A percentile compares a stretch with the other conserved stretches of the same genome.
Evolutionary conservation across 2,329 filamentous ascomycete genomes (phyloP).

Genomic region (Trichoderma afroharzianum): DNA sequence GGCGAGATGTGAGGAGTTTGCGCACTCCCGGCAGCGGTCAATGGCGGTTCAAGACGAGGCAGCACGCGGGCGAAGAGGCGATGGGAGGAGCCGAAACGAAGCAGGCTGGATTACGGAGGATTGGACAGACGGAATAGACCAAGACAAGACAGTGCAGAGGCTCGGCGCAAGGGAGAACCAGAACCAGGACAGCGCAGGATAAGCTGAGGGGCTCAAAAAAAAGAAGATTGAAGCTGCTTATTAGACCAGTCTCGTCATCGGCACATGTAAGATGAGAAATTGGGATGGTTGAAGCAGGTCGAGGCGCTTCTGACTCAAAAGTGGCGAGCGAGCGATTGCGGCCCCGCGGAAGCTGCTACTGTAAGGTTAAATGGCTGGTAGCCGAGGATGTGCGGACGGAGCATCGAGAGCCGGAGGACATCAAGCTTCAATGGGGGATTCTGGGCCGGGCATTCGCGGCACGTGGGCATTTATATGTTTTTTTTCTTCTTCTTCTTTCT

Average conservation of each 20-base stretch:
- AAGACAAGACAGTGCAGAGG: neutral
- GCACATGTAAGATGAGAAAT: constrained; percentile 1
- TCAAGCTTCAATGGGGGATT: too few species aligned
- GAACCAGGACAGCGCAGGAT: neutral
- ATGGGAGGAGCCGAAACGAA: neutral
- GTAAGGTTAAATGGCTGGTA: constrained; percentile 16
- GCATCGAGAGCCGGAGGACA: neutral
- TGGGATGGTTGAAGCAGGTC: neutral
- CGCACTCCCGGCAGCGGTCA: neutral
- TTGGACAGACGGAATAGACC: neutral
- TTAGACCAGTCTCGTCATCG: neutral
- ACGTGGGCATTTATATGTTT: neutral
- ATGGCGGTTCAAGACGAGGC: neutral
- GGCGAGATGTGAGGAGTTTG: neutral
- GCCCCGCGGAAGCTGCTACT: constrained; percentile 22
- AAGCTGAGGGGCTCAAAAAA: neutral
- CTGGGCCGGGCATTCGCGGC: neutral
- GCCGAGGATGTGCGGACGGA: constrained; percentile 16
- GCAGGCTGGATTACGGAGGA: neutral
- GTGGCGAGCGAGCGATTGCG: constrained; percentile 20
- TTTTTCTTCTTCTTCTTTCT: too few species aligned
- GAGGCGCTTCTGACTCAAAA: constrained; percentile 23
- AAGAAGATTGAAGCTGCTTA: neutral
- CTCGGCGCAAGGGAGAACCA: neutral
- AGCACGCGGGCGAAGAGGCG: neutral